phyloP scores from a whole-genome alignment of 176 grass and related monocot genomes.

The Paspalum vaginatum region DNA sequence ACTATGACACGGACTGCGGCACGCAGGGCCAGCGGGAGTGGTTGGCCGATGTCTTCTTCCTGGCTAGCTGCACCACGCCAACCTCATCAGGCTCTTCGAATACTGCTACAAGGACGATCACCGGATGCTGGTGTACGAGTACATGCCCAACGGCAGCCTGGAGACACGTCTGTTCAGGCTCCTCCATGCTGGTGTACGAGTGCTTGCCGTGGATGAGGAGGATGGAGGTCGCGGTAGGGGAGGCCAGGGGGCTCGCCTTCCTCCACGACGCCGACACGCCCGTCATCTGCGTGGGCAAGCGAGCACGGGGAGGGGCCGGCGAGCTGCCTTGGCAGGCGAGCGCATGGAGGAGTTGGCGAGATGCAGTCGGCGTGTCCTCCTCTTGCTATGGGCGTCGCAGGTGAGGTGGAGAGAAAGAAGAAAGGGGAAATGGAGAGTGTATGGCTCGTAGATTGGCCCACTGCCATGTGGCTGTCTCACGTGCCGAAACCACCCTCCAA shows the following conservation, averaged over 20 bases:
- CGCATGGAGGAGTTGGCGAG: no score
- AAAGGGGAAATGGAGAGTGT: no score
- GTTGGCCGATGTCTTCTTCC: constrained; percentile 89
- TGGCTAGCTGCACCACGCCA: constrained; percentile 63
- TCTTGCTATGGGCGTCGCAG: no score
- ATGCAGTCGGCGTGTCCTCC: no score
- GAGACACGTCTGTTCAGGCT: constrained; percentile 87
- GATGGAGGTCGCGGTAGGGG: constrained; percentile 73
- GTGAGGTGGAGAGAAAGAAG: no score
- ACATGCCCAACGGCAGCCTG: constrained; percentile 67
- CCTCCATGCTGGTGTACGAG: constrained; percentile 38
- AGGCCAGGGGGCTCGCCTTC: constrained; percentile 86
- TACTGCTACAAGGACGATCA: constrained; percentile 88
- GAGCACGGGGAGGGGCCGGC: no score
- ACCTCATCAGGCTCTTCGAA: constrained; percentile 70
- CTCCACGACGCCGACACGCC: constrained; percentile 81
- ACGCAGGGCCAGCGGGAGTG: constrained; percentile 84
- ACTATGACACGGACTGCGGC: constrained; percentile 70
- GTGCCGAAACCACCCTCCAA: no score
- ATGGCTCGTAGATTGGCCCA: no score
- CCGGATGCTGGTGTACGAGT: constrained; percentile 89
- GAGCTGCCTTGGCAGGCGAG: no score
- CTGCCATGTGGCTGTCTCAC: no score
- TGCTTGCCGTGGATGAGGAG: constrained; percentile 72
- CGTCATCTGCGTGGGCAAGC: constrained; percentile 87